Base-by-base conservation (phyloP, 179 eudicot genomes). In the Spergularia azorica region DNA sequence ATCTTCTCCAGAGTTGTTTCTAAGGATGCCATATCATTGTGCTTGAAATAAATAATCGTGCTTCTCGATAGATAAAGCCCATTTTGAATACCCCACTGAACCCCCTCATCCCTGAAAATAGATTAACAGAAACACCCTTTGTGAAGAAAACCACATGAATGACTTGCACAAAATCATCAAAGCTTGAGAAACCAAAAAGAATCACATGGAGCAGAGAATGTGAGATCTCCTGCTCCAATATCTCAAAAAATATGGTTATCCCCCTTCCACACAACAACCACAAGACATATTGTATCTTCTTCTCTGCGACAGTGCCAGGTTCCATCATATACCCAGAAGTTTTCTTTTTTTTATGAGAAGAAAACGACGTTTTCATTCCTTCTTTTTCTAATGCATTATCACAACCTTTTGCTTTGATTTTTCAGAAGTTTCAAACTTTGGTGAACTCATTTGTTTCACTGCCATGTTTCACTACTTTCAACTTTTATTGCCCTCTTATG, bases 41-140 rank as follows among this genome's bases (percentile, higher is more conserved):
- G 99, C 89, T 95, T 90, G 81, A 93, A 95, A 82, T 86, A 90
- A 67, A 90, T 76, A 76, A 95, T 87, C 16, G 97, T 93, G 83
- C 99, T 95, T 87, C 97, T 88, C 11, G 99, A 95, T 55, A 95
- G 86, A 79, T 91, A 84, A 17, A 95, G 97, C 59, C 99, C 99
- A 81, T 93, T 95, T 80, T 95, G 98, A 75, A 95, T 91, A 58
- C 97, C 97, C 98, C 98, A 95, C 75, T 91, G 96, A 70, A 95
- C 98, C 76, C 97, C 98, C 70, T 95, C 99, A 79, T 95, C 99
- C 74, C 98, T 95, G 82, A 39, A 81, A 18, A 76, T 32, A 66
- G 20, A 26, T 59, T 3, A 48, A 43, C 6, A 59, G 51, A 39
- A 64, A 26, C 9, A 16, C 18, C 46, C 54, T 51, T 41, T 59